Evolutionary conservation across 2,329 filamentous ascomycete species (phyloP).

Genomic region (Emmonsiellopsis sp.): DNA sequence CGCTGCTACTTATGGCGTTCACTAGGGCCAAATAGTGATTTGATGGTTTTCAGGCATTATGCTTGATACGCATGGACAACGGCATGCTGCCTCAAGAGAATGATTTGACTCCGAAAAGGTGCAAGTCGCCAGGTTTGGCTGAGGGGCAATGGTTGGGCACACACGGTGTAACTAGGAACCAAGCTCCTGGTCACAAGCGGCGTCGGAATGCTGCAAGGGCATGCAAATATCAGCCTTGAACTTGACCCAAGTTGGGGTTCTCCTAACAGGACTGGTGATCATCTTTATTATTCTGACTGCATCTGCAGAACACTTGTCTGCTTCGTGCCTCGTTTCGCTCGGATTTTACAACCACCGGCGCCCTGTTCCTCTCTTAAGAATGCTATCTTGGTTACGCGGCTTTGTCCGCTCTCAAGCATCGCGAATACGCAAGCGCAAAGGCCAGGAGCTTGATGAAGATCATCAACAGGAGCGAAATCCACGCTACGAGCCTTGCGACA

Average conservation of each 20-base stretch:
- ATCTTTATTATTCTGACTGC: neutral
- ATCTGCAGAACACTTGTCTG: neutral
- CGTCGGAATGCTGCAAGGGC: too few species aligned
- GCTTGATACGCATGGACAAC: too few species aligned
- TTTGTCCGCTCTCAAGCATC: neutral
- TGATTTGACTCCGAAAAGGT: too few species aligned
- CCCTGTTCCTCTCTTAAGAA: neutral
- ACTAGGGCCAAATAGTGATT: too few species aligned
- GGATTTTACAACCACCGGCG: neutral
- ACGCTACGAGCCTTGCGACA: constrained; percentile 8
- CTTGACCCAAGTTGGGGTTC: neutral
- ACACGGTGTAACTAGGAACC: too few species aligned
- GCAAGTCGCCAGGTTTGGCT: too few species aligned
- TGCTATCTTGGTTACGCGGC: neutral
- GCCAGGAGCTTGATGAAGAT: neutral
- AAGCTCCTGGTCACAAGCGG: too few species aligned
- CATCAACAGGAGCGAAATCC: neutral
- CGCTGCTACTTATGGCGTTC: too few species aligned
- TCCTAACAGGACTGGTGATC: neutral
- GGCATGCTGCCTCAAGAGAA: too few species aligned
- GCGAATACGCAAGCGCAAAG: neutral
- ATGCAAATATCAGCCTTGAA: neutral
- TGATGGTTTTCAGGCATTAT: too few species aligned
- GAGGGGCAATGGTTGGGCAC: too few species aligned
- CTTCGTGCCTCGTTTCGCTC: neutral